phyloP scores from a whole-genome alignment of 2,329 filamentous ascomycete species.

The Hypoxylon sp. region DNA sequence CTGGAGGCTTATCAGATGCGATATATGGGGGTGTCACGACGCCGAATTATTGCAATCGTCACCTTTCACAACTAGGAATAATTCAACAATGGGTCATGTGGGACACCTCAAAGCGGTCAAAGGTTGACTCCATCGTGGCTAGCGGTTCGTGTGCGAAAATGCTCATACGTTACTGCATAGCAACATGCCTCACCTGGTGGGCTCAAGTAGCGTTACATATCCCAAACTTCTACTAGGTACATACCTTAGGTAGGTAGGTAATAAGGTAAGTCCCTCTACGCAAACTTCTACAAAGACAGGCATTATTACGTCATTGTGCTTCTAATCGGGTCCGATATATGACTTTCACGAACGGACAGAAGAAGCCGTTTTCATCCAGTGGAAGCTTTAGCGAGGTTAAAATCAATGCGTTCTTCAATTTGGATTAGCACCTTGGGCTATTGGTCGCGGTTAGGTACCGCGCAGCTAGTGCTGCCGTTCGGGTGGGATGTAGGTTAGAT shows the following conservation, averaged over 20 bases:
- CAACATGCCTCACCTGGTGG: constrained; percentile 9
- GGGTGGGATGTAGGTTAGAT: constrained; percentile 31
- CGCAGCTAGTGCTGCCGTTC: constrained; percentile 36
- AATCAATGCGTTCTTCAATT: constrained; percentile 10
- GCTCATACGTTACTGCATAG: constrained; percentile 27
- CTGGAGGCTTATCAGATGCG: constrained; percentile 32
- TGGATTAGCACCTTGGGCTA: constrained; percentile 18
- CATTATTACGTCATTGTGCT: constrained; percentile 30
- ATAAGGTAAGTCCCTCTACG: constrained; percentile 19
- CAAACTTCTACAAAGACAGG: constrained; percentile 12
- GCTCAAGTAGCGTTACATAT: constrained; percentile 18
- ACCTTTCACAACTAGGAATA: constrained; percentile 24
- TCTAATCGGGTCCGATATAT: constrained; percentile 16
- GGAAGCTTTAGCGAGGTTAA: constrained; percentile 24
- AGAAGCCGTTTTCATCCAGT: constrained; percentile 9
- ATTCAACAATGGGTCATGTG: constrained; percentile 32
- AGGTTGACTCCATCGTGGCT: constrained; percentile 13
- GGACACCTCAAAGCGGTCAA: constrained; percentile 36
- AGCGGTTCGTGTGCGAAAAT: constrained; percentile 21
- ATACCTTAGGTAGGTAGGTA: too few species aligned
- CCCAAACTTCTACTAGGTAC: too few species aligned
- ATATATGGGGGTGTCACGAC: constrained; percentile 23
- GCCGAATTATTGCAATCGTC: constrained; percentile 31
- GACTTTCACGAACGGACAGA: constrained; percentile 21
- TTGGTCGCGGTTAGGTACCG: constrained; percentile 29